Evolutionary conservation across 2,329 filamentous ascomycete species (phyloP).

Genomic region (Aspergillus persii): DNA sequence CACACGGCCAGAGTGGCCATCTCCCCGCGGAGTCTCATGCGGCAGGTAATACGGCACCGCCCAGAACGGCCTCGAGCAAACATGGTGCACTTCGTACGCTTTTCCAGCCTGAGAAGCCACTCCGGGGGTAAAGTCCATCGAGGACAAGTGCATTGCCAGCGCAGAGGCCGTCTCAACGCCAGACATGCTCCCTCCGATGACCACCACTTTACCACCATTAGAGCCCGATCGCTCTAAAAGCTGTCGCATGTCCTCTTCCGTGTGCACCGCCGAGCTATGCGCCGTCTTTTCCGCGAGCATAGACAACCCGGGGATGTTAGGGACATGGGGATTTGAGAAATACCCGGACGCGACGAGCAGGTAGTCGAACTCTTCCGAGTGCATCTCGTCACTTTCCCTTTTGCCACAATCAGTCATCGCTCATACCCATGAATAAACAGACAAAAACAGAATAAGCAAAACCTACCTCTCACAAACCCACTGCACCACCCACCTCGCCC

Average conservation of each 20-base stretch:
- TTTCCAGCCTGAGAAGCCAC: constrained; percentile 47
- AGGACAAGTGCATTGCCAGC: constrained; percentile 69
- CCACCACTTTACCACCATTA: constrained; percentile 60
- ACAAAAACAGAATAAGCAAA: no score
- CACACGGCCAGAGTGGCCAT: constrained; percentile 17
- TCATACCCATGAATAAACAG: no score
- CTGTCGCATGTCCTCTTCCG: constrained; percentile 40
- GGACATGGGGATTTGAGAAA: constrained; percentile 63
- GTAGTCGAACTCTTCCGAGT: constrained; percentile 59
- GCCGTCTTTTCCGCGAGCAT: constrained; percentile 51
- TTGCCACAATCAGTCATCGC: neutral
- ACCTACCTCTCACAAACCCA: constrained; percentile 23
- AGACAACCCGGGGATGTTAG: constrained; percentile 40
- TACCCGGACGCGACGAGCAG: constrained; percentile 73
- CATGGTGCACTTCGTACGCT: constrained; percentile 58
- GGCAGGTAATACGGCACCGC: constrained; percentile 59
- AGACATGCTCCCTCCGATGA: constrained; percentile 80
- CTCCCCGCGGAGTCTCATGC: constrained; percentile 20
- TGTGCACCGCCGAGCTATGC: constrained; percentile 67
- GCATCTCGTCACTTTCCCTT: neutral
- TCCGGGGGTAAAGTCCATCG: constrained; percentile 46
- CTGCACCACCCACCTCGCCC: constrained; percentile 43
- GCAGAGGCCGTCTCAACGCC: constrained; percentile 74
- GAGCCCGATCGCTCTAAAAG: constrained; percentile 6
- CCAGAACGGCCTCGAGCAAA: constrained; percentile 70